Evolutionary conservation across 208 protist genomes (phyloP).

Genomic region (Trypanosomatidae sp.): DNA sequence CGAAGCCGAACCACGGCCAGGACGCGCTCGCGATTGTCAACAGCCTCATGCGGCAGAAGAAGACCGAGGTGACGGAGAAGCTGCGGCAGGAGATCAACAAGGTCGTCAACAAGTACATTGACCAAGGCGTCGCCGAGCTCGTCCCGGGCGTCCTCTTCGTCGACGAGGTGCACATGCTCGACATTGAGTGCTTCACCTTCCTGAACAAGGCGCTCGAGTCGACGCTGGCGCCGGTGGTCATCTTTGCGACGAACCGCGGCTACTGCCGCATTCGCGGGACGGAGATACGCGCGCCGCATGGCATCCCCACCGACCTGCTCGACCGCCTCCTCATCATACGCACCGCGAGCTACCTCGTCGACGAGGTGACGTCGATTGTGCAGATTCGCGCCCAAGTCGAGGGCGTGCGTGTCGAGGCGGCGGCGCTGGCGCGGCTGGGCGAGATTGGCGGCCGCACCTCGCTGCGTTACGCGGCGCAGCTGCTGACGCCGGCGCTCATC

Average conservation of each 20-base stretch:
- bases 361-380: slow-evolving; percentile 96
- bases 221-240: slow-evolving; percentile 98
- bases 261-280: slow-evolving; percentile 95
- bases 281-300: slow-evolving; percentile 96
- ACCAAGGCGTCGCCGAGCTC: slow-evolving; percentile 99
- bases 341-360: slow-evolving; percentile 93
- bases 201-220: slow-evolving; percentile 99
- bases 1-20: slow-evolving; percentile 94
- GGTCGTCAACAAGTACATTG: slow-evolving; percentile 99
- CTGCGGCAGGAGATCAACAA: slow-evolving; percentile 99
- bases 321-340: slow-evolving; percentile 99
- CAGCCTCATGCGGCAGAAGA: slow-evolving; percentile 98
- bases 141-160: slow-evolving; percentile 99
- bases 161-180: slow-evolving; percentile 99
- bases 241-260: slow-evolving; percentile 99
- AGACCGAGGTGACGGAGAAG: slow-evolving; percentile 99
- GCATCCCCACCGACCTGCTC: slow-evolving; percentile 99
- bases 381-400: slow-evolving; percentile 93
- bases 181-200: slow-evolving; percentile 99
- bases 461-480: slow-evolving; percentile 96
- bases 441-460: slow-evolving; percentile 90
- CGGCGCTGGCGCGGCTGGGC: slow-evolving; percentile 83
- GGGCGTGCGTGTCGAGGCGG: slow-evolving; percentile 88
- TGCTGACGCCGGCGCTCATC: slow-evolving; percentile 95
- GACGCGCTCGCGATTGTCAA: slow-evolving; percentile 97